Base-by-base conservation (phyloP, 768 basidiomycete species). In the Kwoniella europaea region DNA sequence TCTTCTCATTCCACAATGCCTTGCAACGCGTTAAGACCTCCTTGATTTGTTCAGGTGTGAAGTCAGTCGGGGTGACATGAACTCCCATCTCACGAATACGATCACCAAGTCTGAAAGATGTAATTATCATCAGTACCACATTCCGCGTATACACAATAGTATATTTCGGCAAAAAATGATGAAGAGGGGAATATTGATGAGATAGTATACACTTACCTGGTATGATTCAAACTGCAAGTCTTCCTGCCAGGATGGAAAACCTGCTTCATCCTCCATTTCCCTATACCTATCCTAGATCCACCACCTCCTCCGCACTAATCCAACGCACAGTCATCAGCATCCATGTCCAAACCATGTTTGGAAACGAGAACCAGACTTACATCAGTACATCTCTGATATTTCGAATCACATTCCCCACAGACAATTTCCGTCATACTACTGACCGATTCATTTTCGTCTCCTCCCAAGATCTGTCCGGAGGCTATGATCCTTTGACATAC, bases 221-320 rank as follows among this genome's bases (percentile, higher is more conserved):
- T 82, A 54, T 84, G 83, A 5, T 73, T 71, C 4, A 84, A 65
- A 27, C 73, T 71, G 60, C 83, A 84, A 7, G 83, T 84, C 69
- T 82, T 82, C 18, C 82, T 73, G 13, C 79, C 79, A 10, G 76
- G 75, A 24, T 73, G 77, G 74, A 84, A 84, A n/a, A 83, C 77
- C 65, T 83, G 79, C 65, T 81, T 82, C 63, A 76, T 72, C 2
- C 83, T 71, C 82, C 82, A 84, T 69, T 83, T 84, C 10, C 83
- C 83, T 18, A 83, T 83, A 3, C 83, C 83, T 13, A 81, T 62
- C 52, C 82, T 41, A 1, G 81, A 76, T 18, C 83, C 82, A 15
- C 83, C 83, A 1, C 83, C 83, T 24, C 83, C 83, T 24, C 83
- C 81, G 61, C 81, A 82, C 73, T 82, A 60, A 7, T 6, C 35